A percentile compares a stretch with the other conserved stretches of the same genome.
Evolutionary conservation across 805 yeast genomes (phyloP).

Genomic region (Metschnikowia dekortorum): DNA sequence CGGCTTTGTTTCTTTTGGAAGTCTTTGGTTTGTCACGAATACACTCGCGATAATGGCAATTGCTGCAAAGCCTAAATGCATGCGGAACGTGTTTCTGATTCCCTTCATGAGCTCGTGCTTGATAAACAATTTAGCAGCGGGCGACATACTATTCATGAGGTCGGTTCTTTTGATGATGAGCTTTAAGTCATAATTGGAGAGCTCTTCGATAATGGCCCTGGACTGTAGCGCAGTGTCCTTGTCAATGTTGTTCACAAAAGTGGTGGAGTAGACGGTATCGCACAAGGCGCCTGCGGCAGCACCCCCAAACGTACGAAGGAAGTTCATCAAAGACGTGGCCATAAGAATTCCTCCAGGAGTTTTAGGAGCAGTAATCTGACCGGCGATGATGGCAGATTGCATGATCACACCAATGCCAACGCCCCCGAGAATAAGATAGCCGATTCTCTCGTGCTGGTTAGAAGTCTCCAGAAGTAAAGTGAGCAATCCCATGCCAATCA

Average conservation of each 20-base stretch:
- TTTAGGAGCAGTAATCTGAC: slow-evolving; percentile 50
- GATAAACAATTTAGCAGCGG: slow-evolving; percentile 21
- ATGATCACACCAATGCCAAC: slow-evolving; percentile 44
- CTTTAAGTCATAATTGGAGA: slow-evolving; percentile 14
- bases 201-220: slow-evolving; percentile 17
- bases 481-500: slow-evolving; percentile 44
- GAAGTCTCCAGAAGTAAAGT: slow-evolving; percentile 39
- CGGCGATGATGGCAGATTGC: slow-evolving; percentile 42
- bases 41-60: slow-evolving; percentile 27
- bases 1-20: slow-evolving; percentile 27
- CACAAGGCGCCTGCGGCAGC: slow-evolving; percentile 41
- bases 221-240: slow-evolving; percentile 10
- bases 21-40: slow-evolving; percentile 37
- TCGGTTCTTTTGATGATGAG: slow-evolving; percentile 15
- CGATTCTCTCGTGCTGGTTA: slow-evolving; percentile 33
- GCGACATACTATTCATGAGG: slow-evolving; percentile 14
- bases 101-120: slow-evolving; percentile 30
- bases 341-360: slow-evolving; percentile 46
- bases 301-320: slow-evolving; percentile 43
- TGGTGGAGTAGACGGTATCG: slow-evolving; percentile 36
- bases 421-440: slow-evolving; percentile 45
- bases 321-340: slow-evolving; percentile 43
- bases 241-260: slow-evolving; percentile 15
- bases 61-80: slow-evolving; percentile 34
- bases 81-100: slow-evolving; percentile 38